Evolutionary conservation across 495 filamentous ascomycete genomes (phyloP).

Genomic region (Aspergillus bertholletiae): DNA sequence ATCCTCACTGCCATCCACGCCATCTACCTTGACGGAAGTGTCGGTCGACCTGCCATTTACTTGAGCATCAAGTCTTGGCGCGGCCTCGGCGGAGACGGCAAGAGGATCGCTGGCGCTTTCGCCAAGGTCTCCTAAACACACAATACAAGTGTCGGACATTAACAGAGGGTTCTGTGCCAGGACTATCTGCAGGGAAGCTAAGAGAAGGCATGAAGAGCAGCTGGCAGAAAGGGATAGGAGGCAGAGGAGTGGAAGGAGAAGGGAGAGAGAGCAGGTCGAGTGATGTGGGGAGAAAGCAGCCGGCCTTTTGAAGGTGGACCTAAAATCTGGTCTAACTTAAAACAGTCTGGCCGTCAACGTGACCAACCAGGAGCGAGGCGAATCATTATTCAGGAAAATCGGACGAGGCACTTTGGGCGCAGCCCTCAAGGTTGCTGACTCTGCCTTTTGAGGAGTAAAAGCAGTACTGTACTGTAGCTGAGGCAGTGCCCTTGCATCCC

Average conservation of each 20-base stretch:
- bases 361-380: slow-evolving; percentile 23
- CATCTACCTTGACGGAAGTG: slow-evolving; percentile 33
- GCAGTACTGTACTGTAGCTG: not conserved
- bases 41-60: slow-evolving; percentile 29
- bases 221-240: slow-evolving; percentile 15
- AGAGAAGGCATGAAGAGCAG: slow-evolving; percentile 48
- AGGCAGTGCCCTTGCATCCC: too few relatives aligned
- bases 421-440: not conserved
- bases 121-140: slow-evolving; percentile 90
- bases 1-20: slow-evolving; percentile 33
- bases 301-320: slow-evolving; percentile 47
- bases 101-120: slow-evolving; percentile 50
- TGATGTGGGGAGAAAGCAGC: slow-evolving; percentile 37
- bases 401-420: not conserved
- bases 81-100: slow-evolving; percentile 40
- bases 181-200: slow-evolving; percentile 23
- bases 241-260: slow-evolving; percentile 17
- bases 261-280: slow-evolving; percentile 25
- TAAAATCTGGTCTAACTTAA: slow-evolving; percentile 41
- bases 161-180: slow-evolving; percentile 34
- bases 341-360: slow-evolving; percentile 38
- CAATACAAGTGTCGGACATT: slow-evolving; percentile 94
- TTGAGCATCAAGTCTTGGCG: slow-evolving; percentile 43
- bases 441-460: not conserved
- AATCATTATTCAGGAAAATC: slow-evolving; percentile 20